phyloP scores from a whole-genome alignment of 2,329 filamentous ascomycete genomes.

The Endocalyx cinctus region DNA sequence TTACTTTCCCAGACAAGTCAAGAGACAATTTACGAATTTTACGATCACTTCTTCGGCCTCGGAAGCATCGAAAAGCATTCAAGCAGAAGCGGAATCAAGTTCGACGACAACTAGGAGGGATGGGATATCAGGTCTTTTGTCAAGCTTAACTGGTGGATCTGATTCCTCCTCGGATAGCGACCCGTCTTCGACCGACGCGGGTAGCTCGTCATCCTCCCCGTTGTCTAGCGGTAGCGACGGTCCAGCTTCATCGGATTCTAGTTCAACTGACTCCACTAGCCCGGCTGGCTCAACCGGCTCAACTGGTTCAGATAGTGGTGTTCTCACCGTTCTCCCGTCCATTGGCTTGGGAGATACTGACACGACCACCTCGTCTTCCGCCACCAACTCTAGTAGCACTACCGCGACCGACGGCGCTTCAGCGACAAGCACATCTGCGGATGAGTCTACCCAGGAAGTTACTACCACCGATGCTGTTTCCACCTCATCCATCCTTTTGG shows the following conservation, averaged over 20 bases:
- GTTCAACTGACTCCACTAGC: not conserved
- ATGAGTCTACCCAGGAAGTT: conserved; percentile 3
- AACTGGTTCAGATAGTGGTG: not conserved
- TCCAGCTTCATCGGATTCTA: too few species aligned
- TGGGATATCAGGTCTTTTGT: conserved; percentile 21
- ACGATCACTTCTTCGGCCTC: conserved; percentile 25
- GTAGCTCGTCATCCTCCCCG: too few species aligned
- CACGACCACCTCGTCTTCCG: not conserved
- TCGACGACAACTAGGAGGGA: conserved; percentile 19
- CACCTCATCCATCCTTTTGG: conserved; percentile 19
- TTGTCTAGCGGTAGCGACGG: too few species aligned
- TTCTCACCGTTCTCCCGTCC: not conserved
- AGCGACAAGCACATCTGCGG: not conserved
- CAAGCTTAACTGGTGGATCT: conserved; percentile 10
- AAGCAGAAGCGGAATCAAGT: conserved; percentile 9
- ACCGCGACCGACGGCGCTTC: not conserved
- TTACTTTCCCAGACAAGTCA: conserved; percentile 40
- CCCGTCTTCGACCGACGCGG: conserved; percentile 8
- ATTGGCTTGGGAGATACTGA: not conserved
- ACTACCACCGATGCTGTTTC: conserved; percentile 7
- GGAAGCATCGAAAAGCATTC: conserved; percentile 13
- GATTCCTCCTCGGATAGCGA: conserved; percentile 1
- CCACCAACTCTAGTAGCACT: not conserved
- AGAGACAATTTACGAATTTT: conserved; percentile 32
- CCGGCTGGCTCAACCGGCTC: conserved; percentile 3